These are phyloP conservation scores for Starmera caribaea DNA, from an alignment of 805 yeast species.

Conservation along the genomic window DNA sequence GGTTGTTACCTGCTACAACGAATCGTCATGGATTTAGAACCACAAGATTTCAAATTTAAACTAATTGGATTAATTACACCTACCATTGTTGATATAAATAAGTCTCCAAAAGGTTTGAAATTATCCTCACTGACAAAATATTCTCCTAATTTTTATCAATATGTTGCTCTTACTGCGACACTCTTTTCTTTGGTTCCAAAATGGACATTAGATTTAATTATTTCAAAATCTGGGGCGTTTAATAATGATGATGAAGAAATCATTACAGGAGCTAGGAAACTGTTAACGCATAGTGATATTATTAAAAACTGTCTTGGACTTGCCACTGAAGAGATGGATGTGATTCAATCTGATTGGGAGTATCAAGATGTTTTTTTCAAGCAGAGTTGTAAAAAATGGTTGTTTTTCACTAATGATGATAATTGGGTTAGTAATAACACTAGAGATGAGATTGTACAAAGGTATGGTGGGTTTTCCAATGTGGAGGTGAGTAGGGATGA, in stretches of 20 bases:
- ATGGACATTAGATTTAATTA: constrained; percentile 15
- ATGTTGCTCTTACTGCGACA: constrained; percentile 21
- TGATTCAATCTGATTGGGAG: constrained; percentile 37
- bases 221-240: constrained; percentile 1
- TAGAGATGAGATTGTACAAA: constrained; percentile 30
- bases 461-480: constrained; percentile 23
- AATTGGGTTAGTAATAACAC: constrained; percentile 56
- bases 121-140: constrained; percentile 19
- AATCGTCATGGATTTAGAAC: constrained; percentile 22
- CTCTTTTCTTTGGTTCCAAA: constrained; percentile 17
- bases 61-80: constrained; percentile 57
- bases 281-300: constrained; percentile 16
- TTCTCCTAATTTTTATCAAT: constrained; percentile 19
- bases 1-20: constrained; percentile 60
- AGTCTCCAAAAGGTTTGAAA: constrained; percentile 29
- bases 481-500: constrained; percentile 23
- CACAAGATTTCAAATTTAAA: constrained; percentile 24
- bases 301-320: constrained; percentile 45
- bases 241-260: too few species aligned
- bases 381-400: constrained; percentile 34
- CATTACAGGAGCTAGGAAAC: too few species aligned
- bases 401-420: constrained; percentile 47
- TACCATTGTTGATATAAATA: constrained; percentile 52
- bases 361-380: constrained; percentile 41
- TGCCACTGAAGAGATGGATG: constrained; percentile 51